Evolutionary conservation across 2,329 filamentous ascomycete species (phyloP).

Genomic region (Botrytis tulipae): DNA sequence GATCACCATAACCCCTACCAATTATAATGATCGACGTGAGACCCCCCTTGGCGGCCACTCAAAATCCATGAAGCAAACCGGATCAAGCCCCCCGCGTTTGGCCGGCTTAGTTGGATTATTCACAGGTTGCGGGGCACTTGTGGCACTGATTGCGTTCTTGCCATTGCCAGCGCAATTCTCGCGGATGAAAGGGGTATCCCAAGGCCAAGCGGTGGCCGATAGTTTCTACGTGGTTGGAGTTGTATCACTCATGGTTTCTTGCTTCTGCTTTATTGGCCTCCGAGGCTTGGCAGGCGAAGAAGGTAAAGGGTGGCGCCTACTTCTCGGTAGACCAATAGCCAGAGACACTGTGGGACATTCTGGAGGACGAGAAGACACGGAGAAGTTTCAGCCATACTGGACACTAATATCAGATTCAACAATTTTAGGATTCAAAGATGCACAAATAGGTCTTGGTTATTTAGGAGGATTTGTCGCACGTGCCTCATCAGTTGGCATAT

Average conservation of each 20-base stretch:
- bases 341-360: constrained; percentile 24
- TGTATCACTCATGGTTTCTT: constrained; percentile 68
- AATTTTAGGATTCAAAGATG: constrained; percentile 69
- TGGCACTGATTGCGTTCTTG: constrained; percentile 79
- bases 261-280: constrained; percentile 77
- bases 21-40: constrained; percentile 39
- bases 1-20: constrained; percentile 69
- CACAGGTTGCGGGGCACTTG: constrained; percentile 85
- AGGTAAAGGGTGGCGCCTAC: constrained; percentile 65
- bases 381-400: constrained; percentile 52
- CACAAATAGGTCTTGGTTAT: constrained; percentile 82
- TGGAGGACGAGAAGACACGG: constrained; percentile 9
- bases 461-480: constrained; percentile 92
- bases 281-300: constrained; percentile 69
- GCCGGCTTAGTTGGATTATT: constrained; percentile 91
- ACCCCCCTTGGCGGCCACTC: constrained; percentile 22
- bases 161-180: constrained; percentile 81
- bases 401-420: constrained; percentile 62
- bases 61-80: constrained; percentile 25
- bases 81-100: constrained; percentile 57
- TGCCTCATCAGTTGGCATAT: constrained; percentile 92
- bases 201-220: constrained; percentile 71
- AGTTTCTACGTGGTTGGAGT: constrained; percentile 84
- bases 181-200: constrained; percentile 67
- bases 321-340: constrained; percentile 45